A percentile compares a stretch with the other conserved stretches of the same genome.
Evolutionary conservation across 495 filamentous ascomycete species (phyloP).

Genomic region (Arthonia radiata): DNA sequence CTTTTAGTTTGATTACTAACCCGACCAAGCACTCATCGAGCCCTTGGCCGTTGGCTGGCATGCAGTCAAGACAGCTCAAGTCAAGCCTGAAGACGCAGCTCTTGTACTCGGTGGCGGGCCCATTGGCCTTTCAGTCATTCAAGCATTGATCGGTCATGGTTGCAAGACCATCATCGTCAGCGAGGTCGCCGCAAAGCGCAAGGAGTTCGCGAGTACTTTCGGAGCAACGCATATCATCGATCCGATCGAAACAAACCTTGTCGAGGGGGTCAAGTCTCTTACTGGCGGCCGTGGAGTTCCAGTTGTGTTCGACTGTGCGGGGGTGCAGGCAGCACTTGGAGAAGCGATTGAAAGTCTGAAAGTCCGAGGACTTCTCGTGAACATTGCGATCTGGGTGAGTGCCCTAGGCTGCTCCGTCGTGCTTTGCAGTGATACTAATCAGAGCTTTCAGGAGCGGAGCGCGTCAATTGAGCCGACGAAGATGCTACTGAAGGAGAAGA

Average conservation of each 20-base stretch:
- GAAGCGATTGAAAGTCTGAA: conserved; percentile 9
- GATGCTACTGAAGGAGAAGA: conserved; percentile 20
- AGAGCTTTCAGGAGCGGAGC: conserved; percentile 34
- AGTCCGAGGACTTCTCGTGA: conserved; percentile 24
- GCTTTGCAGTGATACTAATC: too few species aligned
- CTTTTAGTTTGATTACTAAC: conserved; percentile 2
- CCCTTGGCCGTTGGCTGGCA: conserved; percentile 42
- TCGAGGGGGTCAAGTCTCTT: conserved; percentile 18
- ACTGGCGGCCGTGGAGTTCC: conserved; percentile 25
- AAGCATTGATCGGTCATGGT: conserved; percentile 24
- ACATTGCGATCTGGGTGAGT: conserved; percentile 22
- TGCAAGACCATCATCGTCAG: conserved; percentile 29
- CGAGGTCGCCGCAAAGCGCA: conserved; percentile 24
- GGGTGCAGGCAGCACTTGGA: too few species aligned
- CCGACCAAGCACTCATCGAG: conserved; percentile 25
- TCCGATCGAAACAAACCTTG: conserved; percentile 26
- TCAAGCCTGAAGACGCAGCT: conserved; percentile 23
- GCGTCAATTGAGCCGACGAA: conserved; percentile 23
- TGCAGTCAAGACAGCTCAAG: conserved; percentile 27
- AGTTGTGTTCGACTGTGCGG: conserved; percentile 30
- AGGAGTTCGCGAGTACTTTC: conserved; percentile 22
- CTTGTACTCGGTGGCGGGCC: conserved; percentile 36
- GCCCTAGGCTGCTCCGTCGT: conserved; percentile 30
- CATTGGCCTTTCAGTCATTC: conserved; percentile 36
- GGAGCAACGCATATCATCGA: conserved; percentile 31